Evolutionary conservation across 352 stramenopile genomes (phyloP), one percentile per base, ranked within the genome.

Genomic region (Phytophthora pisi): DNA sequence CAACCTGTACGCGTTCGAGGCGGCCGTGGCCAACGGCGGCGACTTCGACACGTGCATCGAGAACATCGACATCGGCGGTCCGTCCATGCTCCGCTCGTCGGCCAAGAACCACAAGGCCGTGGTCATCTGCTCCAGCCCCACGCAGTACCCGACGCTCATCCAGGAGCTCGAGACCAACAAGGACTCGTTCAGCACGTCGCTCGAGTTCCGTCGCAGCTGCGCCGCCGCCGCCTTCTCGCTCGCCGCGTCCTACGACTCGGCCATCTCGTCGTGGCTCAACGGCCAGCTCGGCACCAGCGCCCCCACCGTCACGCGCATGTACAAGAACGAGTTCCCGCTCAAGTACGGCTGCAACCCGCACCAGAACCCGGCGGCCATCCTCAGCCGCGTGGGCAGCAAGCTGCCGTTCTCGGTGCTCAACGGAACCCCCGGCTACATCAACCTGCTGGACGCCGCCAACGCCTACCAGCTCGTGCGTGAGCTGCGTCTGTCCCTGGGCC

Each of bases 51-150:
- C 97, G 68, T 99, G 97, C 86, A 98, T 99, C 72, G 98, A 99
- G 79, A 99, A 99, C 86, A 99, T 99, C 74, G 98, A 99, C 78
- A 99, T 99, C 81, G 98, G 98, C 47, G 98, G 98, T 11, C 98
- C 98, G 18, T 98, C 91, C 53, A 99, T 99, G 98, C 84, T 99
- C 36, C 95, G 98, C 51, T 99, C 96, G 47, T 99, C 97, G 30
- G 97, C 98, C 55, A 99, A 99, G 88, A 99, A 99, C 86, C 97
- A 99, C 88, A 91, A 95, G 68, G 98, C 97, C 57, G 98, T 99
- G 16, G 93, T 98, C 18, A 99, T 99, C 86, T 97, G 98, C 64
- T 99, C 97, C 6, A 92, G 75, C 61, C 97, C 97, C 0, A 72
- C 86, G 56, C 97, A 99, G 75, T 99, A 99, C 79, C 70, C 84